A percentile compares a stretch with the other conserved stretches of the same genome.
These are phyloP conservation scores for Leonotis leonurus DNA, from an alignment of 257 asterid species.

Conservation along the genomic window DNA sequence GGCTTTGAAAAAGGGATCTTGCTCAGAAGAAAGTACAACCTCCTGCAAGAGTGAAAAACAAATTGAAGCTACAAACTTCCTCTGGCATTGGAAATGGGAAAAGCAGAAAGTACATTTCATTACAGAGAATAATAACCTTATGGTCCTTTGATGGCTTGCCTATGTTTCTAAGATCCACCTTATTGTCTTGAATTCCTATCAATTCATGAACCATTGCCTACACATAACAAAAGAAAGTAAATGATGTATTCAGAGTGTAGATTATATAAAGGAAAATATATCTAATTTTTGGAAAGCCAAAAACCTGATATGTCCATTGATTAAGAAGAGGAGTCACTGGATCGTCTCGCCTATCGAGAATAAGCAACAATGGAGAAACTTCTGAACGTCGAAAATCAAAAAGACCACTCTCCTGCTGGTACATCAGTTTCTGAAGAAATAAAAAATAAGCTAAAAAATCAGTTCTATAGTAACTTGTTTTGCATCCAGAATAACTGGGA, in stretches of 20 bases:
- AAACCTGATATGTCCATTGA: constrained; percentile 99
- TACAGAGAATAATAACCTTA: constrained; percentile 47
- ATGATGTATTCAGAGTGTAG: constrained; percentile 9
- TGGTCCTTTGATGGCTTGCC: constrained; percentile 74
- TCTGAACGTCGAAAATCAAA: constrained; percentile 92
- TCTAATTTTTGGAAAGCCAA: background rate
- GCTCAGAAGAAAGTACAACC: constrained; percentile 95
- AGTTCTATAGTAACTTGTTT: background rate
- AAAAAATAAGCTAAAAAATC: constrained; percentile 17
- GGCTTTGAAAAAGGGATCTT: constrained; percentile 87
- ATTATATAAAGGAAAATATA: background rate
- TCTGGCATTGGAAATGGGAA: constrained; percentile 4
- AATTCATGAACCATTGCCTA: constrained; percentile 98
- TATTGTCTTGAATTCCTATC: constrained; percentile 90
- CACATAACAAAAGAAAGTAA: constrained; percentile 14
- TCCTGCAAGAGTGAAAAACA: constrained; percentile 42
- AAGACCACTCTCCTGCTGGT: constrained; percentile 93
- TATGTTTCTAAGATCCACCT: constrained; percentile 69
- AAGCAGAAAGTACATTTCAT: constrained; percentile 6
- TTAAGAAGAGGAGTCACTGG: constrained; percentile 92
- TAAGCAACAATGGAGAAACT: constrained; percentile 81
- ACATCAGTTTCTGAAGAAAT: constrained; percentile 83
- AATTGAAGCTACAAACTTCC: constrained; percentile 15
- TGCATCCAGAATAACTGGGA: background rate
- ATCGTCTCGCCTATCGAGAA: constrained; percentile 92